phyloP scores from a whole-genome alignment of 2,329 filamentous ascomycete genomes.

The Clonostachys chloroleuca region DNA sequence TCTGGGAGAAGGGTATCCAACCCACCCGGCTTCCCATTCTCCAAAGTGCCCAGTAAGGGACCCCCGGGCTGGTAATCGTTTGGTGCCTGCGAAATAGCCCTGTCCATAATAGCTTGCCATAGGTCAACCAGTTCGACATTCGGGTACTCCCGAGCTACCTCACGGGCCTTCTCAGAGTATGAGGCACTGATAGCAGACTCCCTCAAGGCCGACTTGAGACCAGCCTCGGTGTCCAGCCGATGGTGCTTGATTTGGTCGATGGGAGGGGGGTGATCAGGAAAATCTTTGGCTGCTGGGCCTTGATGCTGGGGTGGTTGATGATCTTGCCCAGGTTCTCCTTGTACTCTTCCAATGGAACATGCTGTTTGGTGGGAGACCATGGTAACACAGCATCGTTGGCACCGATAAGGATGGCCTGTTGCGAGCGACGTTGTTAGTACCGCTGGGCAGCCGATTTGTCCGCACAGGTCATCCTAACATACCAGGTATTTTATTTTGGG shows the following conservation, averaged over 20 bases:
- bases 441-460: background rate
- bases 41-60: slow-evolving; percentile 42
- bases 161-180: slow-evolving; percentile 57
- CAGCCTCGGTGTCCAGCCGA: slow-evolving; percentile 38
- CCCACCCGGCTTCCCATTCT: slow-evolving; percentile 43
- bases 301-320: slow-evolving; percentile 65
- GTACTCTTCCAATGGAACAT: slow-evolving; percentile 74
- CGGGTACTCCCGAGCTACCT: slow-evolving; percentile 64
- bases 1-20: slow-evolving; percentile 49
- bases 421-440: background rate
- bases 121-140: slow-evolving; percentile 73
- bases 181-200: slow-evolving; percentile 43
- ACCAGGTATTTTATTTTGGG: slow-evolving; percentile 66
- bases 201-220: slow-evolving; percentile 36
- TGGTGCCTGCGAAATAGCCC: slow-evolving; percentile 54
- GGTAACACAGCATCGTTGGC: slow-evolving; percentile 83
- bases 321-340: slow-evolving; percentile 68
- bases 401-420: slow-evolving; percentile 75
- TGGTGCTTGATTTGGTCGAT: slow-evolving; percentile 69
- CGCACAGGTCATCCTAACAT: slow-evolving; percentile 12
- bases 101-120: slow-evolving; percentile 72
- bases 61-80: slow-evolving; percentile 49
- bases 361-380: slow-evolving; percentile 59
- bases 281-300: slow-evolving; percentile 66
- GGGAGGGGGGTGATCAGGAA: slow-evolving; percentile 77